Evolutionary conservation across 1,139 yeast genomes (phyloP), one percentile per base, ranked within the genome.

Genomic region (Suhomyces anneliseae): DNA sequence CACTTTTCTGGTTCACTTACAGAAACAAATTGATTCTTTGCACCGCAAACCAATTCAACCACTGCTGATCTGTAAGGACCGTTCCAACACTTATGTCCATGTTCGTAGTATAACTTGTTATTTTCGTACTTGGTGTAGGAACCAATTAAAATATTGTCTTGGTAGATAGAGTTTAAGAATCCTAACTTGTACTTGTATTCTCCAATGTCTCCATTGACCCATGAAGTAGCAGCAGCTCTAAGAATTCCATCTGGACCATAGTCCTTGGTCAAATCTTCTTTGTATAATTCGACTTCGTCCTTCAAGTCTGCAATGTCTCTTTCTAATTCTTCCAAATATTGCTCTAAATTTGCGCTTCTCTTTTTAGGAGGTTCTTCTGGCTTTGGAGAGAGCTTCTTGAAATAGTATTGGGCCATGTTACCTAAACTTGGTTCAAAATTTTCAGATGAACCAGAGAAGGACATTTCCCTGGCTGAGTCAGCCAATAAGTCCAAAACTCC

Each of bases 21-120:
- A 3, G 82, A 67, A 29, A 83, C 46, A 31, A 95, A 69, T 49
- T 77, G 73, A 39, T 79, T 70, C 2, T 71, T 68, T 4, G 70
- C 62, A 1, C 96, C 96, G 67, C 99, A 95, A 19, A 72, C 70
- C 50, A 93, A 63, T 27, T 75, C 74, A 3, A 89, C 83, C 9
- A 67, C 68, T 0, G 90, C 92, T 34, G 85, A 78, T 62, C 99
- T 80, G 29, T 72, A 65, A 3, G 98, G 98, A 0, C 99, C 99
- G 62, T 90, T 89, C 97, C 99, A 93, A 66, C 99, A 95, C 60
- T 78, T 78, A 43, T 83, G 83, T n/a, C 99, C 99, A 33, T 74
- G 64, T 6, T 64, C 71, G 60, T 73, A 92, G 39, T 54, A 49
- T 40, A 74, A 53, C 29, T 68, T 65, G 15, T 83, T 64, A 9